Evolutionary conservation across 805 yeast genomes (phyloP).

Genomic region (Tetrapisispora nanseiensis): DNA sequence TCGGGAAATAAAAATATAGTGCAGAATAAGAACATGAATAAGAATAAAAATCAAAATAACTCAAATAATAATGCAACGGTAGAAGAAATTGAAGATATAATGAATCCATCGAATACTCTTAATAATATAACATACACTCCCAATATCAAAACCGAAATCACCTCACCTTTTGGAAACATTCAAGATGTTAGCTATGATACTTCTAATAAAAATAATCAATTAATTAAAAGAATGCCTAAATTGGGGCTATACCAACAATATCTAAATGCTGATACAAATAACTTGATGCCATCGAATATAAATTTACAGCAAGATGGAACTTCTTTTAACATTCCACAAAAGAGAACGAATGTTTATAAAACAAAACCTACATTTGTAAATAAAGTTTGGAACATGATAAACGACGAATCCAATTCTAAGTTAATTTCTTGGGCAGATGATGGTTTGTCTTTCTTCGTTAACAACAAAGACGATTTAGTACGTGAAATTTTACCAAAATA

Average conservation of each 20-base stretch:
- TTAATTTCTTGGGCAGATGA: slow-evolving; percentile 78
- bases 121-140: background rate
- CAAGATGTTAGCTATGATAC: background rate
- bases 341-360: slow-evolving; percentile 28
- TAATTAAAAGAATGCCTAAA: slow-evolving; percentile 12
- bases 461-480: slow-evolving; percentile 74
- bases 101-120: slow-evolving; percentile 21
- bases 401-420: slow-evolving; percentile 59
- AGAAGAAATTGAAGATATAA: slow-evolving; percentile 23
- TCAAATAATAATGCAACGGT: background rate
- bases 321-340: no score
- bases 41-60: background rate
- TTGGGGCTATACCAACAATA: slow-evolving; percentile 8
- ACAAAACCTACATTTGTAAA: slow-evolving; percentile 82
- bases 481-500: slow-evolving; percentile 77
- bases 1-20: no score
- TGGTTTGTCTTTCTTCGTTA: slow-evolving; percentile 78
- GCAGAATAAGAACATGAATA: background rate
- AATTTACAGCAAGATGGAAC: no score
- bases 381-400: slow-evolving; percentile 93
- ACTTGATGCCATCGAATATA: background rate
- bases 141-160: no score
- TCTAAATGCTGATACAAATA: background rate
- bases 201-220: slow-evolving; percentile 4
- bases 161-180: no score